Base-by-base conservation (phyloP, 106 monocot species). In the Dendrobium nobile region DNA sequence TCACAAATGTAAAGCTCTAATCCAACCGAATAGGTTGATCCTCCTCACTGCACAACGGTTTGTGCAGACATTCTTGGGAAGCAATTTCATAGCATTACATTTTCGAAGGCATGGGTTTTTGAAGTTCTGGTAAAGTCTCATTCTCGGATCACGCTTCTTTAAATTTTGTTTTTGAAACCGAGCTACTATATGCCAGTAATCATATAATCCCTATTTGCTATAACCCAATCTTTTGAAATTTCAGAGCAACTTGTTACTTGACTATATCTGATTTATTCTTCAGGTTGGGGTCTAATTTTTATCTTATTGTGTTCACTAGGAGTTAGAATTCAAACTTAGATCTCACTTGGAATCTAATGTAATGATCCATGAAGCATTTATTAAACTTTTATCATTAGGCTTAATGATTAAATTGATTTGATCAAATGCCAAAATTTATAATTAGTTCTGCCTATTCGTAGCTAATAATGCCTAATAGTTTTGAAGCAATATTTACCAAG, bases 81-180 rank as follows among this genome's bases (percentile, higher is more conserved):
- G 87, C 19, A 92, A 99, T 79, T 99, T 84, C 47, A 82, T 94
- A 54, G 95, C 98, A n/a, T 68, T 99, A 77, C 98, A 99, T 83
- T 99, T 99, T 84, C 84, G 98, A 11, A 85, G 98, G 24, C 95
- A 99, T 82, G 98, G 98, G 8, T 99, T 95, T 84, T 87, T 99
- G 47, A 95, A 99, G 55, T 99, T 99, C 84, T 99, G 96, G 96
- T 96, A 87, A 82, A 56, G 86, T 9, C 43, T 74, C 28, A 74
- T 43, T 22, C 22, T 74, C 20, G 5, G 2, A 41, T 74, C n/a
- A 19, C 22, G 43, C 74, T 74, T 70, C 8, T 70, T 70, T 15
- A 37, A 70, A 70, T 33, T 70, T 37, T 15, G 31, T 70, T 65
- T 64, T 22, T 70, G 5, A 31, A 37, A 70, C 3, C 13, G 7